These are phyloP conservation scores for Tritrichomonas musculus DNA, from an alignment of 208 protist genomes.

Conservation along the genomic window DNA sequence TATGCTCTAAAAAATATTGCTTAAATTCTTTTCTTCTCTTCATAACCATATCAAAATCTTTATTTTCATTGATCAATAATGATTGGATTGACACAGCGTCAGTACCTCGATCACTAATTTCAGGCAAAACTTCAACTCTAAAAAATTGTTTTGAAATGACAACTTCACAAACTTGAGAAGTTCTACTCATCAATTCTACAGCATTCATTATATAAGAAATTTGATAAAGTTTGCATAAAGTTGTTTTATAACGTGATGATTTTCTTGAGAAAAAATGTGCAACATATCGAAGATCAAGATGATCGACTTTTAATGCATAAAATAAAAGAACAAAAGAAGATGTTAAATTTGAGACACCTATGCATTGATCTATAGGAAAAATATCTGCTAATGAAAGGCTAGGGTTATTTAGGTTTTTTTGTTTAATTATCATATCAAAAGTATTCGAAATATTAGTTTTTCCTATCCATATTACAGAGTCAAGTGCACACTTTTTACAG, in stretches of 20 bases:
- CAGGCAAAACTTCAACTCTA: no score
- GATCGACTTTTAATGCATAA: background rate
- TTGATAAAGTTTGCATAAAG: conserved; percentile 12
- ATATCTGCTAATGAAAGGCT: background rate
- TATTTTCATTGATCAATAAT: no score
- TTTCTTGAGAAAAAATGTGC: background rate
- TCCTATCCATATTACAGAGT: background rate
- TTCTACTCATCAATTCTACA: background rate
- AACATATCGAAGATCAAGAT: background rate
- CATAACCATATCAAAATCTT: no score
- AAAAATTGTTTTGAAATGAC: background rate
- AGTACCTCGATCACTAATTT: no score
- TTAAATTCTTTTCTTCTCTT: no score
- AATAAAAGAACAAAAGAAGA: background rate
- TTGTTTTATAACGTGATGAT: background rate
- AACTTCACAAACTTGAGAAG: background rate
- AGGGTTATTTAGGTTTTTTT: background rate
- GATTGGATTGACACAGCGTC: no score
- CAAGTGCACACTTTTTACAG: background rate
- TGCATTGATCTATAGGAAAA: background rate
- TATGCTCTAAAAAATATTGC: no score
- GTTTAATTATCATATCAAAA: background rate
- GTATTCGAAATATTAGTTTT: background rate
- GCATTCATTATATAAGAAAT: background rate
- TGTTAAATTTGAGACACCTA: background rate